phyloP scores from a whole-genome alignment of 352 stramenopile species.

The Halophytophthora batemanensis region DNA sequence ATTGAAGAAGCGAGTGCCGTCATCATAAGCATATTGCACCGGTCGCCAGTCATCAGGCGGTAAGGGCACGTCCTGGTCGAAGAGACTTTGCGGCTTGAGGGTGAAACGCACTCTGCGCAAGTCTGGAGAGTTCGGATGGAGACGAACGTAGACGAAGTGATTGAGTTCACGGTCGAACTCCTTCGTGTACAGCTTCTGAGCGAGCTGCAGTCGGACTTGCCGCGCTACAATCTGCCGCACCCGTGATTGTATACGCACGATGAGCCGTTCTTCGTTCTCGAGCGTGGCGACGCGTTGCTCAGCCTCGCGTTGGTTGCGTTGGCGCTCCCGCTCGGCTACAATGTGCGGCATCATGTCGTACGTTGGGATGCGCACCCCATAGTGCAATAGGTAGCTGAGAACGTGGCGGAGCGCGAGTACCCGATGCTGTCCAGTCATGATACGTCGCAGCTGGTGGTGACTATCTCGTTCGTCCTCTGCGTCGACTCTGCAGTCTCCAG shows the following conservation, averaged over 20 bases:
- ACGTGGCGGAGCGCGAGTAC: conserved; percentile 27
- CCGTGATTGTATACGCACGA: conserved; percentile 34
- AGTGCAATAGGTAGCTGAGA: conserved; percentile 34
- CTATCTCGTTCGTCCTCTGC: background rate
- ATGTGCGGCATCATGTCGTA: conserved; percentile 44
- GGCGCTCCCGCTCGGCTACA: conserved; percentile 19
- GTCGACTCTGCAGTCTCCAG: background rate
- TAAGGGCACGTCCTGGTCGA: conserved; percentile 36
- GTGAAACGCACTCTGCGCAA: conserved; percentile 10
- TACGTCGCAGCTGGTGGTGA: conserved; percentile 5
- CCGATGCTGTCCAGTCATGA: conserved; percentile 17
- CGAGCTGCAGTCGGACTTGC: conserved; percentile 27
- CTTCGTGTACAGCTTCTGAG: conserved; percentile 46
- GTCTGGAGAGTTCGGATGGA: conserved; percentile 2
- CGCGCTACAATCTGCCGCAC: conserved; percentile 33
- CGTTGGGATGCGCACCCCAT: conserved; percentile 21
- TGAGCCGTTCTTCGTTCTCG: conserved; percentile 14
- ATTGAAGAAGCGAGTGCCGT: conserved; percentile 36
- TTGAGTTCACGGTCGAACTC: conserved; percentile 26
- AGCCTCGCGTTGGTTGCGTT: background rate
- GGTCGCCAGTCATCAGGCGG: conserved; percentile 47
- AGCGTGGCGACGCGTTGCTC: conserved; percentile 2
- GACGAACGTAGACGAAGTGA: conserved; percentile 38
- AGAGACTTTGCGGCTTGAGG: conserved; percentile 45
- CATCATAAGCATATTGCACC: background rate